These are phyloP conservation scores for Hypoxylon cercidicola DNA, from an alignment of 495 filamentous ascomycete species.

Conservation along the genomic window DNA sequence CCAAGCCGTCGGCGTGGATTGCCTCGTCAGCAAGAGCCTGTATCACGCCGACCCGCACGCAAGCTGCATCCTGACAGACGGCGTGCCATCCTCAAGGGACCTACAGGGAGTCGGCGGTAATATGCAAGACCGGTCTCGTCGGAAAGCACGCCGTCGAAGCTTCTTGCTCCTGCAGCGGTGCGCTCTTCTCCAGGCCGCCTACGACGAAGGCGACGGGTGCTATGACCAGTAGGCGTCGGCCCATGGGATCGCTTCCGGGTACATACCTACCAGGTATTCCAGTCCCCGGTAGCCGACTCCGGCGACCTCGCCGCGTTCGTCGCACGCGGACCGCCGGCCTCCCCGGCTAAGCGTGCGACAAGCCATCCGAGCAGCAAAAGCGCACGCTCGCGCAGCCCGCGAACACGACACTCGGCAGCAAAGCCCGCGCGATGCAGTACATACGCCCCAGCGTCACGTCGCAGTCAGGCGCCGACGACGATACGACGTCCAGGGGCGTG, in stretches of 20 bases:
- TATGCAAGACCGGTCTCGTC: slow-evolving; percentile 69
- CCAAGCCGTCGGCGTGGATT: slow-evolving; percentile 69
- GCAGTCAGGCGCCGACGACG: slow-evolving; percentile 34
- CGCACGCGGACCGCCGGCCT: slow-evolving; percentile 38
- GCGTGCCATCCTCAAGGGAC: slow-evolving; percentile 60
- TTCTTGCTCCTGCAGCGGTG: slow-evolving; percentile 57
- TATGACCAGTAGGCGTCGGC: slow-evolving; percentile 57
- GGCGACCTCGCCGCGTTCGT: slow-evolving; percentile 32
- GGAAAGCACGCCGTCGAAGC: slow-evolving; percentile 55
- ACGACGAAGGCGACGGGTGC: slow-evolving; percentile 55
- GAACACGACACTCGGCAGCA: too few relatives aligned
- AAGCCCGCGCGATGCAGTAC: too few relatives aligned
- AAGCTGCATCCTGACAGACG: slow-evolving; percentile 34
- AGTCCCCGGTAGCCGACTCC: slow-evolving; percentile 26
- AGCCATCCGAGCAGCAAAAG: too few relatives aligned
- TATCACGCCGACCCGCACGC: slow-evolving; percentile 65
- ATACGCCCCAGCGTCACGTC: too few relatives aligned
- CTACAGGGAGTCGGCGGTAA: slow-evolving; percentile 70
- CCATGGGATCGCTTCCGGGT: slow-evolving; percentile 18
- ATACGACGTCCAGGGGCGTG: slow-evolving; percentile 57
- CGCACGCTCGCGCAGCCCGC: slow-evolving; percentile 50
- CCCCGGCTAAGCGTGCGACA: too few relatives aligned
- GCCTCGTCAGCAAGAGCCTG: slow-evolving; percentile 65
- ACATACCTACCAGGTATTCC: slow-evolving; percentile 1
- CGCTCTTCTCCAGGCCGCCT: slow-evolving; percentile 52